Evolutionary conservation across 345 rosid species (phyloP), one percentile per base, ranked within the genome.

Genomic region (Raphanus raphanistrum): DNA sequence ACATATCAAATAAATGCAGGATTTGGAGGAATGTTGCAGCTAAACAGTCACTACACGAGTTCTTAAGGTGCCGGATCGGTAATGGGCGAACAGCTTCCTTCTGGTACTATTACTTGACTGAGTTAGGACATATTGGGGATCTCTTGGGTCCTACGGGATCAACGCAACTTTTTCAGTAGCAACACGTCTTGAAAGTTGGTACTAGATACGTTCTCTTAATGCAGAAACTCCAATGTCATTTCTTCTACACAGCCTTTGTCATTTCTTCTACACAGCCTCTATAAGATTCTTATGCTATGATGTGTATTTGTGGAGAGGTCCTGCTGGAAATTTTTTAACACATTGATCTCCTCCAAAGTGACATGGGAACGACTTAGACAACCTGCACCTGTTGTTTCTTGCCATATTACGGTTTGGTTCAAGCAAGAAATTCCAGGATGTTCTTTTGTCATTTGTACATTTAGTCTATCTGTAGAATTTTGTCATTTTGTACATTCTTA

Each of bases 1-100:
- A 21, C 11, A 32, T 43, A 43, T 43, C 50, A 21, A 26, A 50
- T 3, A 58, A 41, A 76, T 59, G 50, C 94, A 93, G 96, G 88
- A 86, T 64, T 90, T 1, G 91, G 73, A 58, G 94, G 94, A 76
- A 88, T 43, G 4, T 11, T 43, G 13, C n/a, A 43, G n/a, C n/a
- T 43, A 3, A 43, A 10, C 50, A 43, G 50, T 43, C 50, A 43
- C 50, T 43, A 43, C 50, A 43, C n/a, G n/a, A 11, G 50, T 43
- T 38, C n/a, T 43, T 11, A 11, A 43, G 50, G 50, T 43, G 13
- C 11, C 0, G n/a, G 10, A 43, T 43, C 50, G 50, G 50, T 43
- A 11, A 43, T 43, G 13, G 50, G 3, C 5, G 50, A 43, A 10
- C n/a, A 43, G n/a, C 48, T 41, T 41, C n/a, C 48, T 41, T 41